Conservation (phyloP, 805 yeast species). For the Hanseniaspora thailandica region DNA sequence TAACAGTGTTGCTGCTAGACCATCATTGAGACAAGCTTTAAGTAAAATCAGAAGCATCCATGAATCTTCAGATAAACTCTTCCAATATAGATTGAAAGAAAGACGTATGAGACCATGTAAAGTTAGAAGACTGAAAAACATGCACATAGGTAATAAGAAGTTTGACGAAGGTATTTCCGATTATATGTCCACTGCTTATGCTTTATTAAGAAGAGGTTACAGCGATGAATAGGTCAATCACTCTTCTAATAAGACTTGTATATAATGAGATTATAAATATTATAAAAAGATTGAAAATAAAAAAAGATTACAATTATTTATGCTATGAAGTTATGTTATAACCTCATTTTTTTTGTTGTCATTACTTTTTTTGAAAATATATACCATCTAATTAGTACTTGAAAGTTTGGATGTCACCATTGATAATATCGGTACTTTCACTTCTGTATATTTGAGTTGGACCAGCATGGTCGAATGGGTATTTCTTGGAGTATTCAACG, state of each 20-base stretch:
- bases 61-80: neutral
- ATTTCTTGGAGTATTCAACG: conserved; percentile 38
- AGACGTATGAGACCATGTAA: conserved; percentile 15
- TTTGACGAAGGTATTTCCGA: conserved; percentile 8
- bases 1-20: neutral
- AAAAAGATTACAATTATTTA: too few species aligned
- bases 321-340: too few species aligned
- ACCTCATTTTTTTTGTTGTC: too few species aligned
- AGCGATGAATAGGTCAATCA: neutral
- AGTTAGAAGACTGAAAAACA: conserved; percentile 6
- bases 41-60: neutral
- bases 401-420: conserved; percentile 27
- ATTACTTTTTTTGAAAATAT: too few species aligned
- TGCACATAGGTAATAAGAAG: neutral
- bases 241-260: conserved; percentile 1
- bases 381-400: conserved; percentile 20
- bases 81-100: conserved; percentile 4
- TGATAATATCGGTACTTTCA: conserved; percentile 28
- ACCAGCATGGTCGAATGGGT: conserved; percentile 42
- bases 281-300: neutral
- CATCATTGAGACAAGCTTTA: neutral
- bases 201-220: conserved; percentile 14
- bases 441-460: conserved; percentile 38
- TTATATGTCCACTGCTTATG: conserved; percentile 10
- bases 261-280: neutral